Evolutionary conservation across 2,329 filamentous ascomycete species (phyloP), one percentile per base, ranked within the genome.

Genomic region (Didymella segeticola): DNA sequence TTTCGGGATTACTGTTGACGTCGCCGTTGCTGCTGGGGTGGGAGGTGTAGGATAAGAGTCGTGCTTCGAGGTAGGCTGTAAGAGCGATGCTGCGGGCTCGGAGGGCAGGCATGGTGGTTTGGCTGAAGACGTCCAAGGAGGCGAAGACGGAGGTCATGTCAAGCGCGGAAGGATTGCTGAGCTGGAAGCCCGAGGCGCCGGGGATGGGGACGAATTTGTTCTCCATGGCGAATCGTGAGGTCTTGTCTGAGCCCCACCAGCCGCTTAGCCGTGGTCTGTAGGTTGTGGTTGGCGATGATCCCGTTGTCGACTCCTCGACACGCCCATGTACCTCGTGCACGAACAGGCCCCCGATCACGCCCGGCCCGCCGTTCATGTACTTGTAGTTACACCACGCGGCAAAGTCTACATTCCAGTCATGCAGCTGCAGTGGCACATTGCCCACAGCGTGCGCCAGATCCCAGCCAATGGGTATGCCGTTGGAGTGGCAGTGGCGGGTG

Each of bases 361-460:
- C 92, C 0, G 92, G 91, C 0, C 92, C 92, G 22, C 87, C 86
- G 70, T 96, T 96, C 72, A 96, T 83, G 77, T 96, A 96, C 78
- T 96, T 96, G 82, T 96, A 96, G 15, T 88, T 93, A 75, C 92
- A 96, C 92, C 92, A 96, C 47, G 85, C 90, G 14, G 93, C 92
- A 67, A 96, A 96, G 73, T 96, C 92, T 27, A 96, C 91, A 62
- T 89, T 83, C 92, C 92, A 96, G 64, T 93, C 90, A 74, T 96
- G 91, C 17, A 96, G 81, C 53, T 81, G 77, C 15, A 96, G 76
- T 33, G 89, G 86, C 2, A 96, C 89, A 68, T 96, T 96, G 26
- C 92, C 92, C 19, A 85, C 89, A 0, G 91, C 90, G 72, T 96
- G 91, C 0, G 92, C 92, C 22, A 95, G 86, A 70, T 96, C 92